Base-by-base conservation (phyloP, 2,329 filamentous ascomycete genomes). In the Aspergillus glaucus region DNA sequence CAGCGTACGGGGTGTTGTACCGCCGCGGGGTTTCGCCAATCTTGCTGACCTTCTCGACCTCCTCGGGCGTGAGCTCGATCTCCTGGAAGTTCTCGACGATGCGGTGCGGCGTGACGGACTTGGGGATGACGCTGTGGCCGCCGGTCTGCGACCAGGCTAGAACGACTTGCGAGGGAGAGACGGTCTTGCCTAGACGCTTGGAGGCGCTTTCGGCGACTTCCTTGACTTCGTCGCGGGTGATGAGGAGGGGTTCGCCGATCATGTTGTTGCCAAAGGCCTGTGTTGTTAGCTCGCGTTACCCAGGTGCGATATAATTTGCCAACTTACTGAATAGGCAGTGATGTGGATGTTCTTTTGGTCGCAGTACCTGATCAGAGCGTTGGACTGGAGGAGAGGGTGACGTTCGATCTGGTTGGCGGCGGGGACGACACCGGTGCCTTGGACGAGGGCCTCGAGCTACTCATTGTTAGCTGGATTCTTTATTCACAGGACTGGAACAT, bases 351-450 rank as follows among this genome's bases (percentile, higher is more conserved):
- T 73, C 63, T 84, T 78, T 54, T 74, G 64, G 46, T 77, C 67
- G 68, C 77, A 81, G 65, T 77, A 82, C 12, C 76, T 69, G 6
- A 84, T 65, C 24, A 87, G 68, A 15, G 78, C 72, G 2, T 70
- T 69, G 61, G 81, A 84, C 62, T 85, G 84, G 9, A 87, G 73
- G 58, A 84, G 85, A 2, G 84, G 82, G 63, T 87, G 82, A 45
- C 81, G 81, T 63, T 87, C 84, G 54, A 87, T 81, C 68, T 87
- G 84, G 67, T 87, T 86, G 56, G 79, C 77, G 2, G 80, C 80
- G 1, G 84, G 84, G 1, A 81, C 70, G 55, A 87, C 76, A 39
- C 66, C 67, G n/a, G 67, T 69, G 45, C 68, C 80, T 36, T 76
- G 73, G 65, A 81, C 75, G 58, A 84, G 62, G 44, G 73, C 71